Percentiles rank a stretch among this genome's conserved stretches.
These are phyloP conservation scores for Linderina pennispora DNA, from an alignment of 192 early-diverging fungal genomes.

Conservation along the genomic window DNA sequence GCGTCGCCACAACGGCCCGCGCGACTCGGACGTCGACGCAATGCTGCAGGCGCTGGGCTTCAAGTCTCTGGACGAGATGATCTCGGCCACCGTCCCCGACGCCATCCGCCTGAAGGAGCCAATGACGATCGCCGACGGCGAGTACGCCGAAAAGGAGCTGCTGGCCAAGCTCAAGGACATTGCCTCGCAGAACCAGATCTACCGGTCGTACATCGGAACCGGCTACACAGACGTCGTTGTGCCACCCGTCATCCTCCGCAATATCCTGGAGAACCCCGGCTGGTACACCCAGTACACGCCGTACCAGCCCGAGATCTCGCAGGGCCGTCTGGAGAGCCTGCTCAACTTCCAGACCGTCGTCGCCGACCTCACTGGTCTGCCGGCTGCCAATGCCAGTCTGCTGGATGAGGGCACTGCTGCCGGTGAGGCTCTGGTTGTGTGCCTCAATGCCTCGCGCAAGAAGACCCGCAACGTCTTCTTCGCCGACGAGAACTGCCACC, in stretches of 20 bases:
- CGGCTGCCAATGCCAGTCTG: slow-evolving; percentile 95
- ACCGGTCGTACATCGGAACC: slow-evolving; percentile 91
- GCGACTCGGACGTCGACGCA: slow-evolving; percentile 59
- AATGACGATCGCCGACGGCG: slow-evolving; percentile 67
- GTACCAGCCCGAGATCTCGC: slow-evolving; percentile 99
- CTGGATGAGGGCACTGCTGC: slow-evolving; percentile 99
- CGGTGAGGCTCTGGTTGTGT: slow-evolving; percentile 95
- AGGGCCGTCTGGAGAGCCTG: slow-evolving; percentile 95
- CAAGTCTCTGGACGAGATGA: slow-evolving; percentile 72
- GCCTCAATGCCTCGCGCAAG: slow-evolving; percentile 60
- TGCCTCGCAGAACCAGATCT: slow-evolving; percentile 87
- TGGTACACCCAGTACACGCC: slow-evolving; percentile 99
- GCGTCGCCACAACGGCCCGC: slow-evolving; percentile 86
- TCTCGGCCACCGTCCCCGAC: slow-evolving; percentile 76
- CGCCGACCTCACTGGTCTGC: slow-evolving; percentile 89
- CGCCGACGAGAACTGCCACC: slow-evolving; percentile 88
- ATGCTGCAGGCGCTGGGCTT: slow-evolving; percentile 85
- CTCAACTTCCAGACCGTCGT: slow-evolving; percentile 99
- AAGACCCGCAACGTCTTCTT: slow-evolving; percentile 86
- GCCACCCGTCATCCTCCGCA: slow-evolving; percentile 93
- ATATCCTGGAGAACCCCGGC: slow-evolving; percentile 96
- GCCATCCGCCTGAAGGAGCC: slow-evolving; percentile 67
- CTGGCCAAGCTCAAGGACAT: slow-evolving; percentile 76
- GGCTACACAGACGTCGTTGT: slow-evolving; percentile 90
- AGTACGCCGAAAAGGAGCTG: slow-evolving; percentile 81